Conservation (phyloP, 1,284 basidiomycete genomes). For the Irpex sp. region DNA sequence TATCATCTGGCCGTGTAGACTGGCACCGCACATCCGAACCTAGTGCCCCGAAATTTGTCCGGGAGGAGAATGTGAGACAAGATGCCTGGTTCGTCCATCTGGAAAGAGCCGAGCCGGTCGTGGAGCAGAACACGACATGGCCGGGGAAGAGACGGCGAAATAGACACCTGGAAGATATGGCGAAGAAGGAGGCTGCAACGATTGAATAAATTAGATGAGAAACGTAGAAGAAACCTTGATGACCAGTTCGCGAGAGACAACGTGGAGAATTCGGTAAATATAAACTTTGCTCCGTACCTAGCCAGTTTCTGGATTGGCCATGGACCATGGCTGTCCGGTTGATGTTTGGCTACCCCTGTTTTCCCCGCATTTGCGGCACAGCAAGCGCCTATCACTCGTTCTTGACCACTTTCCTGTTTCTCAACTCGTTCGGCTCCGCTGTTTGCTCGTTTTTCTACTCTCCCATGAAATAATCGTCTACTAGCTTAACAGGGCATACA, state of each 20-base stretch:
- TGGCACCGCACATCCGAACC: conserved; percentile 29
- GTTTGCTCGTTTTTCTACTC: no score
- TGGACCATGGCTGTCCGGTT: no score
- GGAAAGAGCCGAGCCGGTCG: conserved; percentile 11
- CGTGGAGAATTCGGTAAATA: no score
- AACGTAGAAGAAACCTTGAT: neutral
- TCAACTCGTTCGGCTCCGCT: no score
- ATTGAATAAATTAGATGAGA: neutral
- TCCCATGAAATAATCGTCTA: no score
- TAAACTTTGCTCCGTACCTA: no score
- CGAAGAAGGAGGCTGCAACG: neutral
- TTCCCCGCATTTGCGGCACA: neutral
- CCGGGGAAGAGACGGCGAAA: neutral
- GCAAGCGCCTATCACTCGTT: neutral
- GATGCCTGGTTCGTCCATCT: conserved; percentile 6
- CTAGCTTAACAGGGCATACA: neutral
- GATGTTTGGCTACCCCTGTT: no score
- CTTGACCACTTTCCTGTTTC: neutral
- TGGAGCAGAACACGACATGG: conserved; percentile 6
- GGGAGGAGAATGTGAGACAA: conserved; percentile 11
- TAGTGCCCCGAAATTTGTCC: conserved; percentile 28
- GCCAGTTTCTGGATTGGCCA: no score
- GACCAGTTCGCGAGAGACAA: neutral
- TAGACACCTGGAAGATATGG: neutral
- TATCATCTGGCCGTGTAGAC: conserved; percentile 26